Evolutionary conservation across 2,329 filamentous ascomycete genomes (phyloP).

Genomic region (Fusarium fujikuroi): DNA sequence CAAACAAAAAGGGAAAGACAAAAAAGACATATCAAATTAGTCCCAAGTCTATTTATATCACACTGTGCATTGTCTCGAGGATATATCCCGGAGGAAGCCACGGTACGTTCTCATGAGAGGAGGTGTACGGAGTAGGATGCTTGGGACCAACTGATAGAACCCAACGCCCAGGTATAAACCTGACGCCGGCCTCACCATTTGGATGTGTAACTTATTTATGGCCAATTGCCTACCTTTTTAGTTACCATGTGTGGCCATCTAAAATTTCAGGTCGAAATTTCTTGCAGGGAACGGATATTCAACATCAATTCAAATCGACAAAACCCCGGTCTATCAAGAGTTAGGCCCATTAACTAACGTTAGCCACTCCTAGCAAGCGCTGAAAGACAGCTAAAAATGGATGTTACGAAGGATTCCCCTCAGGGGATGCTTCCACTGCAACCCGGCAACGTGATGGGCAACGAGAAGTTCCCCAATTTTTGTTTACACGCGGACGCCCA

Average conservation of each 20-base stretch:
- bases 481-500: slow-evolving; percentile 53
- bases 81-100: slow-evolving; percentile 7
- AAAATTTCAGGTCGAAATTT: neutral
- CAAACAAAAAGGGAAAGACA: neutral
- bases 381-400: slow-evolving; percentile 39
- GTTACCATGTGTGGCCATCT: neutral
- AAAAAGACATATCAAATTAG: neutral
- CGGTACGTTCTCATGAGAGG: slow-evolving; percentile 31
- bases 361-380: slow-evolving; percentile 12
- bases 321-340: slow-evolving; percentile 2
- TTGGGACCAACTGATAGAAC: slow-evolving; percentile 13
- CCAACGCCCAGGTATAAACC: slow-evolving; percentile 19
- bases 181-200: neutral
- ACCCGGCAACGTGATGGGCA: slow-evolving; percentile 52
- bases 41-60: neutral
- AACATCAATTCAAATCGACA: slow-evolving; percentile 1
- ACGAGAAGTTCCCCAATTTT: slow-evolving; percentile 54
- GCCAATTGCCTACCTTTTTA: neutral
- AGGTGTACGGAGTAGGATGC: slow-evolving; percentile 9
- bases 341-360: neutral
- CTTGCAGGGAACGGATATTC: neutral
- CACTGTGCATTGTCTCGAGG: slow-evolving; percentile 9
- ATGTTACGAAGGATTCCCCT: slow-evolving; percentile 30
- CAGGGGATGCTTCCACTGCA: slow-evolving; percentile 45
- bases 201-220: neutral